These are phyloP conservation scores for Linnemannia elongata DNA, from an alignment of 192 early-diverging fungal species.

Conservation along the genomic window DNA sequence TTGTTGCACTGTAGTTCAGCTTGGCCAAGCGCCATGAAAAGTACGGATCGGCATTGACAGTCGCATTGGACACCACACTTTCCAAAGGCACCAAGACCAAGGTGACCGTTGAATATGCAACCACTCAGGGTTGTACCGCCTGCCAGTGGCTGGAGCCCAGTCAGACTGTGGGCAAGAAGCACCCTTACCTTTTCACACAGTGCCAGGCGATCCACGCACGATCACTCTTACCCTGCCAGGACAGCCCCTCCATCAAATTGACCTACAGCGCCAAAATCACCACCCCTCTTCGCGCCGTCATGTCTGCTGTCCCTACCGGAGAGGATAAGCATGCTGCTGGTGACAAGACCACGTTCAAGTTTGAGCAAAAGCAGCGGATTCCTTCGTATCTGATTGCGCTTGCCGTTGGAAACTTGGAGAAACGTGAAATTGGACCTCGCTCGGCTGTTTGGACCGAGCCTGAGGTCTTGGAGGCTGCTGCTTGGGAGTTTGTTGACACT, in stretches of 20 bases:
- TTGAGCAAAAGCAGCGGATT: conserved; percentile 90
- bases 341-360: conserved; percentile 73
- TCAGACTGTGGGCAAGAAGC: conserved; percentile 76
- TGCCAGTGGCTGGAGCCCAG: conserved; percentile 89
- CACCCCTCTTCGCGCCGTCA: conserved; percentile 79
- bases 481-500: conserved; percentile 94
- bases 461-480: conserved; percentile 86
- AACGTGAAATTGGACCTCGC: conserved; percentile 87
- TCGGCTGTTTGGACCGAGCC: conserved; percentile 96
- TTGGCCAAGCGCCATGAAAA: conserved; percentile 67
- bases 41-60: conserved; percentile 79
- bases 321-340: conserved; percentile 63
- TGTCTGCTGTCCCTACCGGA: conserved; percentile 87
- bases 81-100: conserved; percentile 62
- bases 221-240: conserved; percentile 92
- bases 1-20: conserved; percentile 54
- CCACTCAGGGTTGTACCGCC: conserved; percentile 86
- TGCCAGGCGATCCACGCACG: conserved; percentile 98
- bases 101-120: conserved; percentile 80
- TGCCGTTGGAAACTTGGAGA: conserved; percentile 89
- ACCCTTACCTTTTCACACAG: conserved; percentile 98
- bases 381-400: conserved; percentile 97
- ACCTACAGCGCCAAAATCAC: conserved; percentile 87
- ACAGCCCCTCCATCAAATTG: conserved; percentile 87
- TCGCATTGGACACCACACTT: conserved; percentile 65